Conservation (phyloP, 2,329 filamentous ascomycete species). For the Paracamarosporium sp. region DNA sequence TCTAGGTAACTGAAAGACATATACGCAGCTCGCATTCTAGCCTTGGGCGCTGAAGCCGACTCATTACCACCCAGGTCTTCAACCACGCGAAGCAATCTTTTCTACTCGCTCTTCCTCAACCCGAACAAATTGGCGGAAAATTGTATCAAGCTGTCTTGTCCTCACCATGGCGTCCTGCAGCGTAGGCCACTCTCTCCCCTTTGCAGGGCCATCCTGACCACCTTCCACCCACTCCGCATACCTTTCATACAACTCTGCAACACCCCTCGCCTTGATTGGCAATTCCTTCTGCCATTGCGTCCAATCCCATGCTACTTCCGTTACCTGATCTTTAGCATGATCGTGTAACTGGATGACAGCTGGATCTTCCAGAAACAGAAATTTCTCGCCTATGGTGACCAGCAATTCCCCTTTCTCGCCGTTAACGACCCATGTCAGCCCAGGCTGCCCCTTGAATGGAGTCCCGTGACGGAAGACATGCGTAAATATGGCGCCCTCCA, state of each 20-base stretch:
- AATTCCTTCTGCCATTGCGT: constrained; percentile 45
- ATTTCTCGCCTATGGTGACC: constrained; percentile 8
- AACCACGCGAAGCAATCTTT: not conserved
- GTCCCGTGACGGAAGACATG: constrained; percentile 20
- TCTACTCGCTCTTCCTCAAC: constrained; percentile 1
- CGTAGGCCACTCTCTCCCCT: constrained; percentile 37
- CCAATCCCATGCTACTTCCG: constrained; percentile 50
- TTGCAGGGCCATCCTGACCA: constrained; percentile 13
- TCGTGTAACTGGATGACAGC: constrained; percentile 34
- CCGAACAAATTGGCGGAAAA: constrained; percentile 22
- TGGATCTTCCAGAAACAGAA: constrained; percentile 14
- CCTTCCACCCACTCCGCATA: constrained; percentile 31
- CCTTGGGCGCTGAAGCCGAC: not conserved
- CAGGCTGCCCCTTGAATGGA: constrained; percentile 21
- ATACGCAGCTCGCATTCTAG: too few species aligned
- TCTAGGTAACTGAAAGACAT: too few species aligned
- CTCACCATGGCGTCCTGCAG: constrained; percentile 54
- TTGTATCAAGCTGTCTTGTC: constrained; percentile 50
- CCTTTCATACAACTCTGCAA: constrained; percentile 38
- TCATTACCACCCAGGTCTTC: not conserved
- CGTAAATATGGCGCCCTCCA: constrained; percentile 17
- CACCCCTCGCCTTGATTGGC: constrained; percentile 23
- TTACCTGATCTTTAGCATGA: constrained; percentile 31
- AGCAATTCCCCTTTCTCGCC: constrained; percentile 24
- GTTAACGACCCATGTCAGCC: constrained; percentile 20